Evolutionary conservation across 2,329 filamentous ascomycete species (phyloP).

Genomic region (Colletotrichum tabaci): DNA sequence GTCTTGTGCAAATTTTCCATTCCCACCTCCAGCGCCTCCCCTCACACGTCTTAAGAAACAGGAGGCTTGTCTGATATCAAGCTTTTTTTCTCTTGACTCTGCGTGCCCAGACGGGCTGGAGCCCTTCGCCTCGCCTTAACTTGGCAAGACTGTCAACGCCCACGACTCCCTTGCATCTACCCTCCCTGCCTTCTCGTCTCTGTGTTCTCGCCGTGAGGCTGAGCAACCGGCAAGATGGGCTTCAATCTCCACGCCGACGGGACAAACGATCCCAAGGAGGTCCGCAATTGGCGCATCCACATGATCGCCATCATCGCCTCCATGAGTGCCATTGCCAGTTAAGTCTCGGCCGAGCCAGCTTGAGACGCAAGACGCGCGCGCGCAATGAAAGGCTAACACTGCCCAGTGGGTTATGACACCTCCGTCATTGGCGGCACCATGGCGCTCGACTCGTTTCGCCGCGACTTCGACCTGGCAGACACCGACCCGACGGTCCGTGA

Average conservation of each 20-base stretch:
- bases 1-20: too few relatives aligned
- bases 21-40: neutral
- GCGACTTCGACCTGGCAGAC: slow-evolving; percentile 41
- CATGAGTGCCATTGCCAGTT: slow-evolving; percentile 46
- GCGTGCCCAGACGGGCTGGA: neutral
- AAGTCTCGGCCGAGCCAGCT: slow-evolving; percentile 2
- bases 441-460: slow-evolving; percentile 45
- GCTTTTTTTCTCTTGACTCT: neutral
- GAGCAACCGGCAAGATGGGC: slow-evolving; percentile 2
- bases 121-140: neutral
- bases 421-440: slow-evolving; percentile 46
- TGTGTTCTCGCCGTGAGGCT: slow-evolving; percentile 1
- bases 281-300: slow-evolving; percentile 46
- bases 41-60: too few relatives aligned
- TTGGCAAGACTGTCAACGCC: neutral
- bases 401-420: slow-evolving; percentile 17
- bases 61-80: neutral
- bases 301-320: slow-evolving; percentile 43
- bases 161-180: neutral
- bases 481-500: slow-evolving; percentile 34
- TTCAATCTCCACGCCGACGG: slow-evolving; percentile 37
- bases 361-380: too few relatives aligned
- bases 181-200: neutral
- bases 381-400: neutral
- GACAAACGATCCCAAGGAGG: slow-evolving; percentile 3